Conservation (phyloP, 371 early-diverging fungal genomes). For the Syncephalastrum racemosum region DNA sequence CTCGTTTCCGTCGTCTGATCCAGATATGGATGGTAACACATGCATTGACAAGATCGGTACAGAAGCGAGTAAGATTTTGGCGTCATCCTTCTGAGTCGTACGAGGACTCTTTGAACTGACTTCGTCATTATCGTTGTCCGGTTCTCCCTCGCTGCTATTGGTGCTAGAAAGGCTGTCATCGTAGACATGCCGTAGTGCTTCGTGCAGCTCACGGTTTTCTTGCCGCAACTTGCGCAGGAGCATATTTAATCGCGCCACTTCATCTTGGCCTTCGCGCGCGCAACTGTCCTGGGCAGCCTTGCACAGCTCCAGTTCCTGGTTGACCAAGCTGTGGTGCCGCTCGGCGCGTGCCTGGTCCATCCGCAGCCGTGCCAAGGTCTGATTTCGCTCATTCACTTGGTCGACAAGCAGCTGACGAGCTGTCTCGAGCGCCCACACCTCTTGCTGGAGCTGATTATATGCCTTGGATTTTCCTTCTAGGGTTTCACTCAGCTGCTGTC, state of each 20-base stretch:
- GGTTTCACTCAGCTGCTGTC: neutral
- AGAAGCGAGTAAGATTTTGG: too few relatives aligned
- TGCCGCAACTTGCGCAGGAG: too few relatives aligned
- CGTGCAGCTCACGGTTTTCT: too few relatives aligned
- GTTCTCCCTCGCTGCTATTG: neutral
- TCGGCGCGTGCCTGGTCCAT: slow-evolving; percentile 15
- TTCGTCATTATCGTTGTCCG: neutral
- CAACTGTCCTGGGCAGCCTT: slow-evolving; percentile 6
- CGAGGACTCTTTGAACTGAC: neutral
- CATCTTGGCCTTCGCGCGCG: neutral
- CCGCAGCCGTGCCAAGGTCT: slow-evolving; percentile 11
- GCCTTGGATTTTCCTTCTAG: neutral
- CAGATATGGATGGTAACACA: too few relatives aligned
- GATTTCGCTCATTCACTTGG: slow-evolving; percentile 9
- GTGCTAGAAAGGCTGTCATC: too few relatives aligned
- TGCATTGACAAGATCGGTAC: too few relatives aligned
- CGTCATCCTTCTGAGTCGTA: too few relatives aligned
- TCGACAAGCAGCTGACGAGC: slow-evolving; percentile 4
- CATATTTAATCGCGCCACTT: too few relatives aligned
- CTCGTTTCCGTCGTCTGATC: too few relatives aligned
- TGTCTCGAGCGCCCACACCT: slow-evolving; percentile 13
- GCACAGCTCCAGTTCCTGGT: slow-evolving; percentile 15
- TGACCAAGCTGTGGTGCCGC: slow-evolving; percentile 9
- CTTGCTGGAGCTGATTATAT: slow-evolving; percentile 4
- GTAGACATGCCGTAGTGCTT: too few relatives aligned